Conservation (phyloP, 495 filamentous ascomycete genomes). For the Penicillium arizonense region DNA sequence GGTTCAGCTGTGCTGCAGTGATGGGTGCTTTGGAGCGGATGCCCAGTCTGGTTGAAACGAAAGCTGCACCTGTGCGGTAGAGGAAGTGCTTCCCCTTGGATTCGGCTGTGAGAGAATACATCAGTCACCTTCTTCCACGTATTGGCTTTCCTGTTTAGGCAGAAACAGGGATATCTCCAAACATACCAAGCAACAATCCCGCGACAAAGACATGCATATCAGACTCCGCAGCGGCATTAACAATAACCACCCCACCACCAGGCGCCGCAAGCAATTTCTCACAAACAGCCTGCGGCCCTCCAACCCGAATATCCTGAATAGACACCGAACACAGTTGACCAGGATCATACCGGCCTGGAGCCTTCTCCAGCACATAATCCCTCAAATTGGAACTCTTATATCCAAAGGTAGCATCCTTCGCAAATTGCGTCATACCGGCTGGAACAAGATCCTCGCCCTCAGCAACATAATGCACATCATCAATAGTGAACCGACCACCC, state of each 20-base stretch:
- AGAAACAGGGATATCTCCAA: not conserved
- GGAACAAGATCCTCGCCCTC: constrained; percentile 47
- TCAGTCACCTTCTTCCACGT: too few species aligned
- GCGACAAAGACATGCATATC: constrained; percentile 53
- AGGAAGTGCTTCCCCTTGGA: constrained; percentile 46
- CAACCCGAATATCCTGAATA: constrained; percentile 43
- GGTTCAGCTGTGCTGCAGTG: constrained; percentile 35
- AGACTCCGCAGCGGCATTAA: constrained; percentile 50
- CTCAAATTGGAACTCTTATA: constrained; percentile 47
- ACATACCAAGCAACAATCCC: constrained; percentile 40
- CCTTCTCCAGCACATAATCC: constrained; percentile 53
- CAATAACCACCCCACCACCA: constrained; percentile 42
- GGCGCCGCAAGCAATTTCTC: constrained; percentile 35
- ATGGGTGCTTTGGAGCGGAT: constrained; percentile 47
- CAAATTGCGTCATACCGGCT: constrained; percentile 48
- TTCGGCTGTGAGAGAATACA: constrained; percentile 27
- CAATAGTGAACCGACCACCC: constrained; percentile 49
- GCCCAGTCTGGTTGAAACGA: constrained; percentile 53
- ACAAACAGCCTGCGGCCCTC: constrained; percentile 36
- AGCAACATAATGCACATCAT: constrained; percentile 54
- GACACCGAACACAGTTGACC: constrained; percentile 41
- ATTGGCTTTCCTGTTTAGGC: too few species aligned
- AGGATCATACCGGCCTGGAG: constrained; percentile 29
- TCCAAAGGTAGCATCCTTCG: constrained; percentile 53
- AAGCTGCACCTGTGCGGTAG: constrained; percentile 53